Evolutionary conservation across 805 yeast genomes (phyloP).

Genomic region (Suhomyces prunicola): DNA sequence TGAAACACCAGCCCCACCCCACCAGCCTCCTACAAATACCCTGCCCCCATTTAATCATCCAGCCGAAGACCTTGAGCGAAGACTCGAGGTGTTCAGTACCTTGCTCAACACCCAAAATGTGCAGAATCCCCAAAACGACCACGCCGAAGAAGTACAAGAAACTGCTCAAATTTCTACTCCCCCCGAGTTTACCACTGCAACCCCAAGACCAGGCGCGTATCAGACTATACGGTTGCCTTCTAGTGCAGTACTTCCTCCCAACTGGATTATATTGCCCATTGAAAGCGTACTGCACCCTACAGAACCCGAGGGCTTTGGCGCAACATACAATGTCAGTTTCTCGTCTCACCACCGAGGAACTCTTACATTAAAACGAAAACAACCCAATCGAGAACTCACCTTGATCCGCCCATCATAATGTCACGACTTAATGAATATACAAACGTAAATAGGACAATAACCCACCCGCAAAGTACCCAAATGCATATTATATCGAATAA

Average conservation of each 20-base stretch:
- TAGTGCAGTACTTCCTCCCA: constrained; percentile 28
- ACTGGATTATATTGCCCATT: constrained; percentile 29
- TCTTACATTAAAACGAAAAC: constrained; percentile 9
- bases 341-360: constrained; percentile 17
- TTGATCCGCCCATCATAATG: constrained; percentile 4
- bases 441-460: too few relatives aligned
- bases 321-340: constrained; percentile 12
- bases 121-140: constrained; percentile 9
- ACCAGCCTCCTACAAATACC: not conserved
- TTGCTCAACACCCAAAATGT: not conserved
- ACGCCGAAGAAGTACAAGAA: not conserved
- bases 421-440: not conserved
- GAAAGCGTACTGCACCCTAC: constrained; percentile 3
- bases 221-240: constrained; percentile 22
- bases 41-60: constrained; percentile 4
- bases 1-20: constrained; percentile 5
- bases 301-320: not conserved
- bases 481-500: too few relatives aligned
- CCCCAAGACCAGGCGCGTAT: not conserved
- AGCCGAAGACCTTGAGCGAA: constrained; percentile 4
- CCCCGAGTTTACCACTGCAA: not conserved
- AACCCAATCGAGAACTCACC: constrained; percentile 10
- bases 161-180: not conserved
- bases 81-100: constrained; percentile 4
- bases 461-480: too few relatives aligned